Evolutionary conservation across 2,329 filamentous ascomycete genomes (phyloP).

Genomic region (Sarocladium brachiariae): DNA sequence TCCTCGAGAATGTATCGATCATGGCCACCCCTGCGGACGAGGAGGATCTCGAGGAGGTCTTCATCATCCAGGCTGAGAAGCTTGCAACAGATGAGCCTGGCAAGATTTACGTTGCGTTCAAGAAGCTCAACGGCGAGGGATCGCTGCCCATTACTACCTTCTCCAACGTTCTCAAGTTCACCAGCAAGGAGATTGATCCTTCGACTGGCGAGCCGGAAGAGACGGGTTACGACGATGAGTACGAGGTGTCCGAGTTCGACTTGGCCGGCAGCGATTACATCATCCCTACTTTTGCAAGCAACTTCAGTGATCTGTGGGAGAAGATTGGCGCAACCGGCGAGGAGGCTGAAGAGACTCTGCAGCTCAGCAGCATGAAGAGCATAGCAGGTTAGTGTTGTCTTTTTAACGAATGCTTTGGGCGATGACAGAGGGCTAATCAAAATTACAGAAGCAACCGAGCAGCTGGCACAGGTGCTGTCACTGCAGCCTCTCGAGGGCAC

Average conservation of each 20-base stretch:
- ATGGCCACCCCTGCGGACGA: constrained; percentile 74
- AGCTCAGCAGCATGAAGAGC: constrained; percentile 80
- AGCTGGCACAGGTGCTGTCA: constrained; percentile 78
- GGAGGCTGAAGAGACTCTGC: constrained; percentile 84
- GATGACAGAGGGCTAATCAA: constrained; percentile 17
- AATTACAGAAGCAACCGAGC: constrained; percentile 75
- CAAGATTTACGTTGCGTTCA: constrained; percentile 92
- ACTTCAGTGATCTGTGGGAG: constrained; percentile 94
- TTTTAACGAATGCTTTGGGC: too few species aligned
- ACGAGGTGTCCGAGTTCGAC: constrained; percentile 91
- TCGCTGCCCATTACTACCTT: constrained; percentile 77
- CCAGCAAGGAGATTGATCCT: constrained; percentile 95
- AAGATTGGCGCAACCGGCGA: constrained; percentile 84
- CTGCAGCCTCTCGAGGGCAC: constrained; percentile 92
- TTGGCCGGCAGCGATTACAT: constrained; percentile 90
- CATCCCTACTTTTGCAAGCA: constrained; percentile 85
- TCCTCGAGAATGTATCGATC: constrained; percentile 84
- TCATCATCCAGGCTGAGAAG: constrained; percentile 83
- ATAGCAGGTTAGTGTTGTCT: constrained; percentile 85
- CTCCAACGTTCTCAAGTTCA: constrained; percentile 92
- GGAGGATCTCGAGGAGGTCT: constrained; percentile 81
- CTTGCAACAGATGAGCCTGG: constrained; percentile 81
- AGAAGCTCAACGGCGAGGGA: constrained; percentile 67
- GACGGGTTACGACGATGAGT: constrained; percentile 91
- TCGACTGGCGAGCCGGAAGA: constrained; percentile 90